Percentiles rank a stretch among this genome's conserved stretches.
phyloP scores from a whole-genome alignment of 179 eudicot genomes.

The Actinidia arguta region DNA sequence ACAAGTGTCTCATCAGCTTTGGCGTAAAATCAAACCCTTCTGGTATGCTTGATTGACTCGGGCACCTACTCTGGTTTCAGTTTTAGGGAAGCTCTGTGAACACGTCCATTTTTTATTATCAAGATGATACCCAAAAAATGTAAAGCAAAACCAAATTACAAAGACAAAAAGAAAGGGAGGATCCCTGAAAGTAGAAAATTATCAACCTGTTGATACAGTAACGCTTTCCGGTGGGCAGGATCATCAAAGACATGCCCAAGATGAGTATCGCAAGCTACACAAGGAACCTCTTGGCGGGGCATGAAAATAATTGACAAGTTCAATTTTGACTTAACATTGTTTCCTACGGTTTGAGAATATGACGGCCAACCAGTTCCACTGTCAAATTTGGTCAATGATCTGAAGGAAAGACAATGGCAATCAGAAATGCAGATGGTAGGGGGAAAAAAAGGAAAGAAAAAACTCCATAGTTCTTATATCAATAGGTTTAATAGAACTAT shows the following conservation, averaged over 20 bases:
- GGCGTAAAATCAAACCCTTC: not conserved
- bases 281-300: conserved; percentile 88
- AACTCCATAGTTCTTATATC: not conserved
- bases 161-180: no score
- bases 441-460: not conserved
- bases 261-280: conserved; percentile 84
- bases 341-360: conserved; percentile 69
- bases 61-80: conserved; percentile 43
- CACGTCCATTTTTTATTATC: not conserved
- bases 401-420: conserved; percentile 21
- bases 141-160: no score
- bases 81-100: conserved; percentile 50
- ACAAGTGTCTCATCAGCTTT: not conserved
- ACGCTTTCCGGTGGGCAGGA: conserved; percentile 90
- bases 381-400: conserved; percentile 90
- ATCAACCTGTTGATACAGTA: conserved; percentile 85
- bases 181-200: no score
- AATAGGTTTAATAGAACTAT: not conserved
- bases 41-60: not conserved
- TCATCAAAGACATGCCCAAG: conserved; percentile 95
- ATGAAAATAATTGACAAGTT: conserved; percentile 89
- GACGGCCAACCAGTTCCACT: conserved; percentile 99
- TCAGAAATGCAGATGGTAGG: conserved; percentile 1
- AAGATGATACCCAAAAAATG: no score
- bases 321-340: conserved; percentile 83